These are phyloP conservation scores for Blastobotrys robertii DNA, from an alignment of 805 yeast species.

Conservation along the genomic window DNA sequence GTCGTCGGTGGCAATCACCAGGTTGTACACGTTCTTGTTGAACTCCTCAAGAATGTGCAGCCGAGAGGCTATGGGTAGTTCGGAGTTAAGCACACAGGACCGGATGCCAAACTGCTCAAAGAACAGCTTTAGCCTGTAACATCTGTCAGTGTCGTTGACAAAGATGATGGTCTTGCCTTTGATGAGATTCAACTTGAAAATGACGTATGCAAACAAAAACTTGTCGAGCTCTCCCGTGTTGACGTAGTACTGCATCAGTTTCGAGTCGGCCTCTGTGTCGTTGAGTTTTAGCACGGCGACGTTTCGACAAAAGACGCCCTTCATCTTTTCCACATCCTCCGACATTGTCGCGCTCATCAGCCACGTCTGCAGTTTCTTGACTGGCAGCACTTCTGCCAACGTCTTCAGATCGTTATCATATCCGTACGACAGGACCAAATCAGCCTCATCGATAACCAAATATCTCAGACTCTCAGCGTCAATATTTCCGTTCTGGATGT, in stretches of 20 bases:
- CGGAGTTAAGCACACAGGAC: conserved; percentile 82
- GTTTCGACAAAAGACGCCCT: conserved; percentile 63
- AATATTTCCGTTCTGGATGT: conserved; percentile 35
- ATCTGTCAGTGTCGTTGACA: conserved; percentile 91
- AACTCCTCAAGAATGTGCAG: conserved; percentile 92
- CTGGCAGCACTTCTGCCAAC: conserved; percentile 55
- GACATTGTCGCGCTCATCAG: conserved; percentile 93
- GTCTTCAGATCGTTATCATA: conserved; percentile 73
- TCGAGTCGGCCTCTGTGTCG: conserved; percentile 47
- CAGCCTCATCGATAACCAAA: conserved; percentile 91
- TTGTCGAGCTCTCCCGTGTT: conserved; percentile 85
- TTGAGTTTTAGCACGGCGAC: conserved; percentile 77
- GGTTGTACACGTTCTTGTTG: conserved; percentile 76
- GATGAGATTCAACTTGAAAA: conserved; percentile 76
- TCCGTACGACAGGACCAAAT: conserved; percentile 81
- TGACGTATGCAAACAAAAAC: conserved; percentile 81
- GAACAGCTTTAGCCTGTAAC: conserved; percentile 82
- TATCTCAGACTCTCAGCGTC: conserved; percentile 50
- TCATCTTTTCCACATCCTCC: conserved; percentile 73
- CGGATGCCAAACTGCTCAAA: conserved; percentile 91
- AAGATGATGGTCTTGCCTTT: conserved; percentile 86
- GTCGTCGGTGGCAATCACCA: conserved; percentile 94
- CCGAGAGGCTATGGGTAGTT: conserved; percentile 85
- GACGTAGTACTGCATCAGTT: conserved; percentile 77
- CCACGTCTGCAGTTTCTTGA: conserved; percentile 69